phyloP scores from a whole-genome alignment of 768 basidiomycete species.

The Termitomyces sp. region DNA sequence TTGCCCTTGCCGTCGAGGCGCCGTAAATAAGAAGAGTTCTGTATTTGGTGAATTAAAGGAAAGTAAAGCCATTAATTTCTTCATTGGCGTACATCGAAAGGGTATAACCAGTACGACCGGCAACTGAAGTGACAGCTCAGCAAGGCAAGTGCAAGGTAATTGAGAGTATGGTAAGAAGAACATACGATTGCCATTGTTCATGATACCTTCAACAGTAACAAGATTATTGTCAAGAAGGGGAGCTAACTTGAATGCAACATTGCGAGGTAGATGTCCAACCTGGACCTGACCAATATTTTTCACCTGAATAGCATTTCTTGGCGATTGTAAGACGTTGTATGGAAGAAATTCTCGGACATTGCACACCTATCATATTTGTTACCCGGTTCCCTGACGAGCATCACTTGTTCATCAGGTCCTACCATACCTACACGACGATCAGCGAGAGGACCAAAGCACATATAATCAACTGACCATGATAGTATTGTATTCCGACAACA shows the following conservation, averaged over 20 bases:
- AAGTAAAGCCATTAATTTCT: neutral
- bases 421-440: slow-evolving; percentile 54
- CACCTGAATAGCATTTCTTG: slow-evolving; percentile 76
- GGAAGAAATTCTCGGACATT: too few species aligned
- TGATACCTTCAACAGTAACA: slow-evolving; percentile 68
- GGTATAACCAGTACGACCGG: slow-evolving; percentile 39
- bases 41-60: neutral
- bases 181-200: slow-evolving; percentile 65
- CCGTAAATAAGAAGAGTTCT: slow-evolving; percentile 75
- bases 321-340: neutral
- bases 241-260: slow-evolving; percentile 53
- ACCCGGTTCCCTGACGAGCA: slow-evolving; percentile 56
- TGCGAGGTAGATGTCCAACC: slow-evolving; percentile 76
- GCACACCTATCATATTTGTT: slow-evolving; percentile 63
- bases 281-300: slow-evolving; percentile 67
- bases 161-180: neutral
- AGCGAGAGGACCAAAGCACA: slow-evolving; percentile 5
- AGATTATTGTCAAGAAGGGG: slow-evolving; percentile 61
- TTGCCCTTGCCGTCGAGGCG: slow-evolving; percentile 46
- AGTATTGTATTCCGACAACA: slow-evolving; percentile 84
- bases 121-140: slow-evolving; percentile 25
- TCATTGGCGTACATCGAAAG: slow-evolving; percentile 50
- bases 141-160: neutral
- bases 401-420: slow-evolving; percentile 72
- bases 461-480: slow-evolving; percentile 41